Evolutionary conservation across 495 filamentous ascomycete species (phyloP).

Genomic region (Mytilinidion resinicola): DNA sequence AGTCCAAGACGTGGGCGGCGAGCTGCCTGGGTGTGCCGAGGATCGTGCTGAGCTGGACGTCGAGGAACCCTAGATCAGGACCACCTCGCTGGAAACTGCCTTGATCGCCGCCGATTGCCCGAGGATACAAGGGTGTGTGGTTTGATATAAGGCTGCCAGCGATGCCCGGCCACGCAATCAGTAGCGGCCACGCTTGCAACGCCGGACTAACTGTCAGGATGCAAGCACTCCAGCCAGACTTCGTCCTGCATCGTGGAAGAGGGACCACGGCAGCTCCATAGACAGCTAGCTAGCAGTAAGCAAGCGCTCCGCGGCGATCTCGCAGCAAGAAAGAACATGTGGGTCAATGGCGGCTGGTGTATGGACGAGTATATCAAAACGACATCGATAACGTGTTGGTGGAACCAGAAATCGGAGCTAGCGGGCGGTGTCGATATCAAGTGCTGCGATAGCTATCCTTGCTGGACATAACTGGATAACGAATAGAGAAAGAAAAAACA

Average conservation of each 20-base stretch:
- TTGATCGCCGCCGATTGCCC: background rate
- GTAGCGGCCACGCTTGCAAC: background rate
- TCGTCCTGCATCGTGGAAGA: background rate
- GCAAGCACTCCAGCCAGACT: background rate
- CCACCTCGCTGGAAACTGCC: background rate
- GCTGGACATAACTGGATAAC: background rate
- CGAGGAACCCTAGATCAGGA: too few species aligned
- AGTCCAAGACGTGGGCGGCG: too few species aligned
- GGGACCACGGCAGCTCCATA: background rate
- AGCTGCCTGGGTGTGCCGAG: too few species aligned
- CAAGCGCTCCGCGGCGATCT: background rate
- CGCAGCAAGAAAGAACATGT: background rate
- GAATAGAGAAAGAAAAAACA: constrained; percentile 1
- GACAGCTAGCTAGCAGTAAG: background rate
- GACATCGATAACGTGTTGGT: background rate
- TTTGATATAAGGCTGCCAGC: constrained; percentile 1
- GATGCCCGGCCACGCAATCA: background rate
- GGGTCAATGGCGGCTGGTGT: background rate
- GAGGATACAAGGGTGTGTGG: background rate
- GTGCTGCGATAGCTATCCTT: background rate
- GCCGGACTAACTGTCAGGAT: background rate
- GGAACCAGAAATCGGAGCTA: background rate
- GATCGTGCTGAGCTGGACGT: too few species aligned
- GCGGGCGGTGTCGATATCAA: background rate
- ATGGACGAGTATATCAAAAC: background rate